A percentile compares a stretch with the other conserved stretches of the same genome.
These are phyloP conservation scores for Pythium pyrilobum DNA, from an alignment of 352 stramenopile species.

Conservation along the genomic window DNA sequence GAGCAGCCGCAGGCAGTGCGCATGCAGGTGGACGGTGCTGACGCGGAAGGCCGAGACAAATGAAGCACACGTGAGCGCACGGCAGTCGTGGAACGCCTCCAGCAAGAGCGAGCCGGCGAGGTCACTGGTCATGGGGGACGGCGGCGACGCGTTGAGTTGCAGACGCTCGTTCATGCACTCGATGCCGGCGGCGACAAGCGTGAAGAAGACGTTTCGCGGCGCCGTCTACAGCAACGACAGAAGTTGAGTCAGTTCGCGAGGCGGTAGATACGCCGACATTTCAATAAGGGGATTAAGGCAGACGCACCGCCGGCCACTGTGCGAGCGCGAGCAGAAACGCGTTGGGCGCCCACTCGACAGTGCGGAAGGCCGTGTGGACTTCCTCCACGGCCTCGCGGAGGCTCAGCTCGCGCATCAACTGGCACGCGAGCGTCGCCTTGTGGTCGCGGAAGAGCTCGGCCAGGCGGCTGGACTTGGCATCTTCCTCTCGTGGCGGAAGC, in stretches of 20 bases:
- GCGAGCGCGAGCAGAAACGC: conserved; percentile 12
- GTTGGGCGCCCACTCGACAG: conserved; percentile 11
- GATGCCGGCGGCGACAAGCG: conserved; percentile 10
- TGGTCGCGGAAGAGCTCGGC: conserved; percentile 14
- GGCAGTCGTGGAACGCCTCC: conserved; percentile 24
- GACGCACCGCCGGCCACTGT: conserved; percentile 15
- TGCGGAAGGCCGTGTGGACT: neutral
- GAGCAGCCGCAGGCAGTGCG: conserved; percentile 28
- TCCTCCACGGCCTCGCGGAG: neutral
- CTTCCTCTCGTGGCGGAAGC: neutral
- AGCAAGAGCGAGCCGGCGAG: conserved; percentile 42
- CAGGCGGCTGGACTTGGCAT: neutral
- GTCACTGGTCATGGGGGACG: conserved; percentile 25
- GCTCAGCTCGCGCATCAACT: neutral
- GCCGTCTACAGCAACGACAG: conserved; percentile 1
- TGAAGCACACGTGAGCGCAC: conserved; percentile 5
- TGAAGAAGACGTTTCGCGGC: conserved; percentile 10
- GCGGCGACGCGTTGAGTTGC: neutral
- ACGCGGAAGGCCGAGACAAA: conserved; percentile 43
- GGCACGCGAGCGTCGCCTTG: conserved; percentile 5
- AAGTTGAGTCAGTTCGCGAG: too few species aligned
- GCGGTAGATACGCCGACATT: too few species aligned
- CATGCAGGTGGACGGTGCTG: conserved; percentile 15
- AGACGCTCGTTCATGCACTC: conserved; percentile 19
- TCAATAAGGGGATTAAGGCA: neutral